These are phyloP conservation scores for Carex parvula DNA, from an alignment of 176 grass and related monocot species.

Conservation along the genomic window DNA sequence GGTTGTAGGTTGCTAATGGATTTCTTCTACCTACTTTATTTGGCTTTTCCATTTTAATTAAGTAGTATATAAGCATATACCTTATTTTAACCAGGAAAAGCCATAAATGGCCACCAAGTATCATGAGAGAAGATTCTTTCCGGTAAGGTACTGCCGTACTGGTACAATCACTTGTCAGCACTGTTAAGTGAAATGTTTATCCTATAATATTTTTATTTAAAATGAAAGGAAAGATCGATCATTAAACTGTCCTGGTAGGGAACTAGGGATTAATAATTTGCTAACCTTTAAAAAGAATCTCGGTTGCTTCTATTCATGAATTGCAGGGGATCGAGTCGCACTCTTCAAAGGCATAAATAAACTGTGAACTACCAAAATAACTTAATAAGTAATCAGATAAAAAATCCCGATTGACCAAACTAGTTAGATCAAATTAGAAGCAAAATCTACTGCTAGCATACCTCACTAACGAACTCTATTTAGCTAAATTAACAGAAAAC, in stretches of 20 bases:
- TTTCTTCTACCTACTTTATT: neutral
- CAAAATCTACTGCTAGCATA: neutral
- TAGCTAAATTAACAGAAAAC: neutral
- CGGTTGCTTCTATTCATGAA: constrained; percentile 5
- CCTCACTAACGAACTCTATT: neutral
- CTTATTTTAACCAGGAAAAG: neutral
- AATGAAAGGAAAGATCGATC: neutral
- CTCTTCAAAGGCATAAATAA: neutral
- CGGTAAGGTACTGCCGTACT: neutral
- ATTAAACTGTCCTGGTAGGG: neutral
- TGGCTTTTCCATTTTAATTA: neutral
- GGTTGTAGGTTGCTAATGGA: neutral
- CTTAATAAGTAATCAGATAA: neutral
- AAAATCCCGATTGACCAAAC: neutral
- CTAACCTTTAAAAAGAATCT: constrained; percentile 3
- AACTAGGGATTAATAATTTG: constrained; percentile 3
- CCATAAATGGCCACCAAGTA: neutral
- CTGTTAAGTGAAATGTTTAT: neutral
- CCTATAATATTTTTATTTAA: neutral
- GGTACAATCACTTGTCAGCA: neutral
- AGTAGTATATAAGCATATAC: neutral
- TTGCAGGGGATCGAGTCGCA: neutral
- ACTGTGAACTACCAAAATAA: neutral
- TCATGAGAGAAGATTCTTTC: too few relatives aligned
- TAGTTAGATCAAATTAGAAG: neutral